These are phyloP conservation scores for Ophiostoma montium DNA, from an alignment of 2,329 filamentous ascomycete species.

Conservation along the genomic window DNA sequence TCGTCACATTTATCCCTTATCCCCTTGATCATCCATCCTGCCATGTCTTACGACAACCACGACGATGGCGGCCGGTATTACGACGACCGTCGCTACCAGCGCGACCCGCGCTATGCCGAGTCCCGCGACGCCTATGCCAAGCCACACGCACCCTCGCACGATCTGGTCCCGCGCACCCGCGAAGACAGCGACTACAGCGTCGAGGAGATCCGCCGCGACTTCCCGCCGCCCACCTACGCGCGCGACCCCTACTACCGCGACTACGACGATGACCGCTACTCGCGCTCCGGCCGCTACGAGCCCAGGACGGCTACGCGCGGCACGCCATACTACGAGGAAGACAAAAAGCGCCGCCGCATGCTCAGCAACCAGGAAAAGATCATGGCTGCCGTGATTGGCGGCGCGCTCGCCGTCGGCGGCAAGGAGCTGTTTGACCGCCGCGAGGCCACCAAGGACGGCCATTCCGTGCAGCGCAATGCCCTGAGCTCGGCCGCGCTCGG, in stretches of 20 bases:
- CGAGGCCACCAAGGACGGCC: conserved; percentile 37
- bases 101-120: conserved; percentile 39
- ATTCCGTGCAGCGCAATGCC: conserved; percentile 39
- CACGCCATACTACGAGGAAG: conserved; percentile 44
- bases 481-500: conserved; percentile 47
- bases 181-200: conserved; percentile 63
- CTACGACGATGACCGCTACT: conserved; percentile 36
- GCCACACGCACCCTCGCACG: conserved; percentile 28
- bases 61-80: conserved; percentile 32
- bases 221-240: conserved; percentile 53
- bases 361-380: conserved; percentile 52
- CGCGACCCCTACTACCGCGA: conserved; percentile 42
- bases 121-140: conserved; percentile 34
- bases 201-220: conserved; percentile 75
- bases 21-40: no score
- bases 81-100: conserved; percentile 37
- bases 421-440: conserved; percentile 53
- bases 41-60: conserved; percentile 40
- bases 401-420: conserved; percentile 48
- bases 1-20: no score
- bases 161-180: conserved; percentile 43
- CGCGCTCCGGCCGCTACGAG: conserved; percentile 24
- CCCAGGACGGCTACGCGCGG: conserved; percentile 33
- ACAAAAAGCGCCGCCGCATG: conserved; percentile 33
- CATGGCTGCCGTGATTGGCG: conserved; percentile 50